Evolutionary conservation across 2,329 filamentous ascomycete genomes (phyloP).

Genomic region (Diaporthe destruens): DNA sequence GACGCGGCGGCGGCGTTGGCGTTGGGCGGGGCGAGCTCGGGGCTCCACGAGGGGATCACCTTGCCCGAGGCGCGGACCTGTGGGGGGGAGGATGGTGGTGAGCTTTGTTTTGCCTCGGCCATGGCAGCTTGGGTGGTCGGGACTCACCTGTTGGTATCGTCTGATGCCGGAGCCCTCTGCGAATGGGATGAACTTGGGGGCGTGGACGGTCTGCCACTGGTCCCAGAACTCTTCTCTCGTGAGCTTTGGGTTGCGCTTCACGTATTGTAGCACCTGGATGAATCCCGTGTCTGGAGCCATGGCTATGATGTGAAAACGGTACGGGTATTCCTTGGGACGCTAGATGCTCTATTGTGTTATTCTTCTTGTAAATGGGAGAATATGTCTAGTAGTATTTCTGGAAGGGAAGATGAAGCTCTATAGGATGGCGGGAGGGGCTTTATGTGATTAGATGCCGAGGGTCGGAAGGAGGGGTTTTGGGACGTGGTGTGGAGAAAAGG

Average conservation of each 20-base stretch:
- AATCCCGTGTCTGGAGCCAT: constrained; percentile 26
- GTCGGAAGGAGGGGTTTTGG: neutral
- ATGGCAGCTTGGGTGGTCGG: neutral
- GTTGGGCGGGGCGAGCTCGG: constrained; percentile 10
- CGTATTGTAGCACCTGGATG: constrained; percentile 19
- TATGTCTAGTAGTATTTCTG: neutral
- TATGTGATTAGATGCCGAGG: neutral
- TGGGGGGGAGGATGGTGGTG: neutral
- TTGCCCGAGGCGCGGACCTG: constrained; percentile 19
- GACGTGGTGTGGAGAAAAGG: neutral
- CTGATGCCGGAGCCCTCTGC: constrained; percentile 6
- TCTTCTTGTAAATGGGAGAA: no score
- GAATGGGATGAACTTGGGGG: constrained; percentile 21
- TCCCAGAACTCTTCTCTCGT: constrained; percentile 29
- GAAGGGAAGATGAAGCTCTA: neutral
- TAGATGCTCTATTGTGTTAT: neutral
- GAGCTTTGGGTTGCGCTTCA: constrained; percentile 16
- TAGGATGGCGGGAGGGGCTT: neutral
- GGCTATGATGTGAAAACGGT: neutral
- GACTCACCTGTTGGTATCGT: constrained; percentile 27
- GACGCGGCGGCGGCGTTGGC: neutral
- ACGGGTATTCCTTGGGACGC: neutral
- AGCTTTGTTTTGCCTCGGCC: neutral
- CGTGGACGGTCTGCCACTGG: constrained; percentile 5
- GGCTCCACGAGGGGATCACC: neutral